These are phyloP conservation scores for Pulchroboletus neoregius DNA, from an alignment of 1,284 basidiomycete genomes.

Conservation along the genomic window DNA sequence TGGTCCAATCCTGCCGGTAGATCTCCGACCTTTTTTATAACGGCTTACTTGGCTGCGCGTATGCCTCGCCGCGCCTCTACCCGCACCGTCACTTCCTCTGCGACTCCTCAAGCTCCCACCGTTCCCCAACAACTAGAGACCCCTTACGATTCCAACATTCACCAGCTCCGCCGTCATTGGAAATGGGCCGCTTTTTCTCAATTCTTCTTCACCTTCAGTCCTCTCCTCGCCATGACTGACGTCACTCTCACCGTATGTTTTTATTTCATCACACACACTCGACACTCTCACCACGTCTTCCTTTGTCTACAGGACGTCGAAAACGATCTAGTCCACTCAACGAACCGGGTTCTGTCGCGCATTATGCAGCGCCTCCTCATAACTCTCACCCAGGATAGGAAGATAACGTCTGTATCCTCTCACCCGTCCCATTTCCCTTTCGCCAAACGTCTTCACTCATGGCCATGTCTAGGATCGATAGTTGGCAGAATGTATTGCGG, in stretches of 20 bases:
- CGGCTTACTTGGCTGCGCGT: constrained; percentile 34
- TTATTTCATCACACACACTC: constrained; percentile 6
- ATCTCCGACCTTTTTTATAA: constrained; percentile 39
- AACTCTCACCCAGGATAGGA: constrained; percentile 74
- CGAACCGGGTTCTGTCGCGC: constrained; percentile 59
- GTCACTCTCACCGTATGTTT: constrained; percentile 57
- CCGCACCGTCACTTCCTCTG: constrained; percentile 27
- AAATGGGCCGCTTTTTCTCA: constrained; percentile 83
- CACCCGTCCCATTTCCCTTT: constrained; percentile 9
- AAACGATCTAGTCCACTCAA: constrained; percentile 62
- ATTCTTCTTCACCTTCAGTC: constrained; percentile 74
- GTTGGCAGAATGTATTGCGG: constrained; percentile 70
- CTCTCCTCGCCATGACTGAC: constrained; percentile 61
- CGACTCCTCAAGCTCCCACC: constrained; percentile 26
- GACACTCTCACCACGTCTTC: constrained; percentile 9
- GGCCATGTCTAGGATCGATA: constrained; percentile 50
- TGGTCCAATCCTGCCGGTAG: constrained; percentile 27
- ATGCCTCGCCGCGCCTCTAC: constrained; percentile 37
- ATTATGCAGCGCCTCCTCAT: constrained; percentile 70
- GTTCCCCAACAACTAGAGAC: constrained; percentile 27
- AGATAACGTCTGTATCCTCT: constrained; percentile 58
- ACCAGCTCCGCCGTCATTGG: constrained; percentile 60
- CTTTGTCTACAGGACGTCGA: constrained; percentile 60
- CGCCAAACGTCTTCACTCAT: constrained; percentile 18
- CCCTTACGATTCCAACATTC: constrained; percentile 41